These are phyloP conservation scores for Penicillium sclerotiorum DNA, from an alignment of 2,329 filamentous ascomycete species.

Conservation along the genomic window DNA sequence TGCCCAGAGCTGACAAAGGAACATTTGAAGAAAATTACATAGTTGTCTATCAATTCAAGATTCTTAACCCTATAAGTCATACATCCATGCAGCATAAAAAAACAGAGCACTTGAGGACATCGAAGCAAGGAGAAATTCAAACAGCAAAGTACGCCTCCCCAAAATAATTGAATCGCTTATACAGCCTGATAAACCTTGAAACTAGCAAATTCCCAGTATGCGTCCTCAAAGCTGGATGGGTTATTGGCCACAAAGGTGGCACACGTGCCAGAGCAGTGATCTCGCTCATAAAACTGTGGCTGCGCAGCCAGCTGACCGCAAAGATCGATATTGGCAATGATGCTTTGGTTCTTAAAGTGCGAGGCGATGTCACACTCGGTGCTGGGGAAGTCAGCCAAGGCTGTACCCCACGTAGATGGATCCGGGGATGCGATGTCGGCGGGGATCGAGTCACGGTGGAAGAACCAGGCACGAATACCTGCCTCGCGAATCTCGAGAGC, in stretches of 20 bases:
- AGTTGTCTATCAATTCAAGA: too few species aligned
- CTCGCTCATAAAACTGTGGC: slow-evolving; percentile 34
- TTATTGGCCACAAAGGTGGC: slow-evolving; percentile 61
- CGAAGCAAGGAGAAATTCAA: background rate
- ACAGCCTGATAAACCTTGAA: slow-evolving; percentile 60
- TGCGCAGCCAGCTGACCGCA: slow-evolving; percentile 59
- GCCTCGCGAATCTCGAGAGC: slow-evolving; percentile 63
- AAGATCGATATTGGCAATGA: slow-evolving; percentile 67
- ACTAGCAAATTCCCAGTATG: slow-evolving; percentile 66
- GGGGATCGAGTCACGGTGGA: slow-evolving; percentile 53
- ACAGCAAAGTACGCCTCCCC: too few species aligned
- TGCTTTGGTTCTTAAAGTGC: slow-evolving; percentile 67
- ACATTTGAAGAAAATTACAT: too few species aligned
- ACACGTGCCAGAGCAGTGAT: slow-evolving; percentile 57
- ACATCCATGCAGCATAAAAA: too few species aligned
- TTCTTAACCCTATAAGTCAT: too few species aligned
- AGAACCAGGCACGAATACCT: slow-evolving; percentile 68
- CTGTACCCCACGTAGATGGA: slow-evolving; percentile 63
- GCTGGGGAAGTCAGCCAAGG: slow-evolving; percentile 66
- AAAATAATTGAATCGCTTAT: slow-evolving; percentile 2
- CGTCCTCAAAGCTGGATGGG: slow-evolving; percentile 58
- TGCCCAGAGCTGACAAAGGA: too few species aligned
- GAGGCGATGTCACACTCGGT: slow-evolving; percentile 62
- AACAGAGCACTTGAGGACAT: too few species aligned
- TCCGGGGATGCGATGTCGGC: slow-evolving; percentile 60